Evolutionary conservation across 177 flowering plant species (phyloP), one percentile per base, ranked within the genome.

Genomic region (Vitis hybrid): DNA sequence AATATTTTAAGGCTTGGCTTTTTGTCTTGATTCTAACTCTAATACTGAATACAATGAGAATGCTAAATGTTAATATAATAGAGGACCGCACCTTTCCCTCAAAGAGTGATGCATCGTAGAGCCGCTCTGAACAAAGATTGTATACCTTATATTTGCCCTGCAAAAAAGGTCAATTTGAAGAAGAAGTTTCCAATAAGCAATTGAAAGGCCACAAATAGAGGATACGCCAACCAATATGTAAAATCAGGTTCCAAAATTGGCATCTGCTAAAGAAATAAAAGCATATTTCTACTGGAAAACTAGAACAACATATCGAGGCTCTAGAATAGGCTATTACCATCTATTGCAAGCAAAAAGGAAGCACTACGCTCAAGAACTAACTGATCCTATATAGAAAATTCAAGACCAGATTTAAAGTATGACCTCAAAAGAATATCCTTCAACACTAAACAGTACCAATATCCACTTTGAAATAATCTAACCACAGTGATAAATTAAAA

Each of bases 61-160:
- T 19, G 16, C 5, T n/a, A 13, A 15, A n/a, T 1, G 19, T 27
- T 40, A 60, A 56, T 48, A 32, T 57, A 62, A 62, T 69, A 52
- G 46, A 58, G 62, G 11, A 35, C 62, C 77, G 32, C 51, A 94
- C 99, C 97, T 93, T 95, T 70, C 99, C 99, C 81, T 91, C 91
- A 79, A 95, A 90, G 24, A 89, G 79, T 66, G 96, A 85, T 69
- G 95, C 94, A 81, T 95, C 98, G 80, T 95, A 95, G 69, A 95
- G 82, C 82, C 98, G 87, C 82, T 95, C 99, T 70, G 97, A 89
- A 80, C 99, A 95, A 74, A 95, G 97, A 79, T 95, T 95, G 83
- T 95, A 95, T 1, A 95, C 99, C 83, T 95, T 95, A 86, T 93
- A 95, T 67, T 89, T 91, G 40, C 87, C 97, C 99, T 95, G 85